phyloP scores from a whole-genome alignment of 257 asterid genomes.

The Fraxinus anomala region DNA sequence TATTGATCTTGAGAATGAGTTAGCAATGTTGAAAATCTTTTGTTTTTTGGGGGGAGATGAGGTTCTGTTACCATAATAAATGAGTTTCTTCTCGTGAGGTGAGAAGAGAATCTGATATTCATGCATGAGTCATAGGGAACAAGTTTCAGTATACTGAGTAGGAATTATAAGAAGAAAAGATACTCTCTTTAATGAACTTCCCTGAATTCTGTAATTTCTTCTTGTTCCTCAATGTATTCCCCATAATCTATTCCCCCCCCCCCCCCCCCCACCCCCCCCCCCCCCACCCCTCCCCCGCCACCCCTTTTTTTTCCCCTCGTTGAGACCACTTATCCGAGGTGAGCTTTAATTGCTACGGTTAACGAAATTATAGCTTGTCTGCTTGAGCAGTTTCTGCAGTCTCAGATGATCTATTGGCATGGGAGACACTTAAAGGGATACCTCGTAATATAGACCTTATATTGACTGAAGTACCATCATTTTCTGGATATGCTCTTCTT shows the following conservation, averaged over 20 bases:
- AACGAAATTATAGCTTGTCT: not conserved
- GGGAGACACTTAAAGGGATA: conserved; percentile 49
- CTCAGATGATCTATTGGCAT: conserved; percentile 54
- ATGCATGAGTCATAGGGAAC: not conserved
- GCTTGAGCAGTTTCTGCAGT: conserved; percentile 44
- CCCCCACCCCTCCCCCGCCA: no score
- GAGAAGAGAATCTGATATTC: not conserved
- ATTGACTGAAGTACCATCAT: conserved; percentile 51
- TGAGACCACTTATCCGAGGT: not conserved
- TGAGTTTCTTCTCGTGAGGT: not conserved
- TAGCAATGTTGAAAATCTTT: not conserved
- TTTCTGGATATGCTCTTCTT: conserved; percentile 55
- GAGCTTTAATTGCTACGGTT: not conserved
- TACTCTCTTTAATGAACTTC: not conserved
- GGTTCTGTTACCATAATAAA: not conserved
- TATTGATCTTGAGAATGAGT: not conserved
- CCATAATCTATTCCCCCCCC: not conserved
- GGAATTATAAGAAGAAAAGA: no score
- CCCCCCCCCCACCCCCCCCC: no score
- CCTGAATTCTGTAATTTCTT: not conserved
- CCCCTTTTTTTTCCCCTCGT: not conserved
- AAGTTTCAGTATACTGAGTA: not conserved
- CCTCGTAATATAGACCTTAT: conserved; percentile 45
- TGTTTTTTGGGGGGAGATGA: not conserved
- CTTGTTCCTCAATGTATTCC: not conserved